Percentiles rank a stretch among this genome's conserved stretches.
Evolutionary conservation across 1,284 basidiomycete species (phyloP).

Genomic region (Moniliella sp.): DNA sequence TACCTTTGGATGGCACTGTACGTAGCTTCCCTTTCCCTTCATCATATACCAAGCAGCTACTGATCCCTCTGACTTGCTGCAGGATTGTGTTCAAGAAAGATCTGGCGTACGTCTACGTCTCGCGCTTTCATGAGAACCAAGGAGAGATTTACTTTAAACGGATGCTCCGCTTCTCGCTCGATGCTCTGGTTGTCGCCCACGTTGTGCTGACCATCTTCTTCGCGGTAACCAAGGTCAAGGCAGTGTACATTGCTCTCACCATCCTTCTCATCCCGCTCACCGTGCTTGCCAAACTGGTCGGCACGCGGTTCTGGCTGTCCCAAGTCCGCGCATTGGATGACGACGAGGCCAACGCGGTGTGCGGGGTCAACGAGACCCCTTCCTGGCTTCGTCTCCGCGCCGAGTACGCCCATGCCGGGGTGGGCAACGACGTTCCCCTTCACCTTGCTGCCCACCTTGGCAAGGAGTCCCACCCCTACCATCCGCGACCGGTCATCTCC

Average conservation of each 20-base stretch:
- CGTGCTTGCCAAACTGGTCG: slow-evolving; percentile 47
- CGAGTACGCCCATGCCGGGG: no score
- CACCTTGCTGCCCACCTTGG: no score
- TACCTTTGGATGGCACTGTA: slow-evolving; percentile 21
- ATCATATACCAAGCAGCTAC: neutral
- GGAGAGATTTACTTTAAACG: slow-evolving; percentile 53
- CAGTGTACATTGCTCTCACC: slow-evolving; percentile 45
- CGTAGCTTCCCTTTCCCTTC: slow-evolving; percentile 1
- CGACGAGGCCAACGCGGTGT: slow-evolving; percentile 41
- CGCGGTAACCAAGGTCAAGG: slow-evolving; percentile 48
- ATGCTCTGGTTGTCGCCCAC: slow-evolving; percentile 47
- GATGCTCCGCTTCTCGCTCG: slow-evolving; percentile 57
- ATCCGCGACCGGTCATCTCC: no score
- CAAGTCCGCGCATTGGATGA: slow-evolving; percentile 47
- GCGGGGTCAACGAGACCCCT: slow-evolving; percentile 21
- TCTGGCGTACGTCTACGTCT: slow-evolving; percentile 65
- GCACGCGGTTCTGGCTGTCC: slow-evolving; percentile 42
- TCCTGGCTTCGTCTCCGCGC: neutral
- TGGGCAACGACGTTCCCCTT: no score
- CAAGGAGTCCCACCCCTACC: no score
- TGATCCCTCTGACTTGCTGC: neutral
- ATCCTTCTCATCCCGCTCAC: slow-evolving; percentile 55
- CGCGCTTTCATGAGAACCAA: slow-evolving; percentile 60
- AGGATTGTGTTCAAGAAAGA: slow-evolving; percentile 54
- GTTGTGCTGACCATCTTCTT: slow-evolving; percentile 58